These are phyloP conservation scores for Begonia peltatifolia DNA, from an alignment of 306 rosid genomes.

Conservation along the genomic window DNA sequence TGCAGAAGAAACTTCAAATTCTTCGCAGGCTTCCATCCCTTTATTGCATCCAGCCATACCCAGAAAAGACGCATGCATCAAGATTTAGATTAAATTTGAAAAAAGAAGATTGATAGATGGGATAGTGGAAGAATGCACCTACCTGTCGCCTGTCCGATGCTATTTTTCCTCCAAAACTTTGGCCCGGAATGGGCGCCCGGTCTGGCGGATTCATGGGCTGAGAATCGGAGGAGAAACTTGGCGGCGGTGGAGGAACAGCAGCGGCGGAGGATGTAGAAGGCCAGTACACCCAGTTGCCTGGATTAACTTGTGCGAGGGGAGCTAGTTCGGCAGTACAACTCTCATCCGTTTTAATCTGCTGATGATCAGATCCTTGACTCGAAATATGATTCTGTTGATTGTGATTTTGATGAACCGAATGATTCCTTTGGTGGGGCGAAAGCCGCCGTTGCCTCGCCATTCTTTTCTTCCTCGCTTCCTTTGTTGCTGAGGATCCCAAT, in stretches of 20 bases:
- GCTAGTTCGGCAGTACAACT: constrained; percentile 25
- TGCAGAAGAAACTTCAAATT: constrained; percentile 84
- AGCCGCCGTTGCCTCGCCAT: constrained; percentile 79
- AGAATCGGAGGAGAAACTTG: constrained; percentile 11
- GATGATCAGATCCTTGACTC: constrained; percentile 9
- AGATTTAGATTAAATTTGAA: not conserved
- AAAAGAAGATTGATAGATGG: not conserved
- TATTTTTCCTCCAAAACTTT: constrained; percentile 21
- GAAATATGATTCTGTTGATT: constrained; percentile 17
- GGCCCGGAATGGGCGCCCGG: constrained; percentile 27
- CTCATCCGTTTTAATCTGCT: constrained; percentile 21
- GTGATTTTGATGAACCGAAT: constrained; percentile 15
- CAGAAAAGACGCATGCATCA: not conserved
- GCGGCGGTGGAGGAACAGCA: constrained; percentile 9
- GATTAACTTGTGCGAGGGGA: constrained; percentile 13
- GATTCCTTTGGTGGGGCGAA: constrained; percentile 31
- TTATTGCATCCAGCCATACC: constrained; percentile 2
- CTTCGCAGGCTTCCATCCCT: constrained; percentile 97
- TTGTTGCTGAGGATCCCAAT: constrained; percentile 66
- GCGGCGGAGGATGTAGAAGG: constrained; percentile 17
- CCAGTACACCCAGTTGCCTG: constrained; percentile 70
- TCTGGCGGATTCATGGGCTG: constrained; percentile 13
- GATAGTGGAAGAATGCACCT: not conserved
- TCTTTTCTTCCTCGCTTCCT: constrained; percentile 90
- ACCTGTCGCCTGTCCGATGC: constrained; percentile 46